Base-by-base conservation (phyloP, 768 basidiomycete genomes). In the Leccinum uliginosum region DNA sequence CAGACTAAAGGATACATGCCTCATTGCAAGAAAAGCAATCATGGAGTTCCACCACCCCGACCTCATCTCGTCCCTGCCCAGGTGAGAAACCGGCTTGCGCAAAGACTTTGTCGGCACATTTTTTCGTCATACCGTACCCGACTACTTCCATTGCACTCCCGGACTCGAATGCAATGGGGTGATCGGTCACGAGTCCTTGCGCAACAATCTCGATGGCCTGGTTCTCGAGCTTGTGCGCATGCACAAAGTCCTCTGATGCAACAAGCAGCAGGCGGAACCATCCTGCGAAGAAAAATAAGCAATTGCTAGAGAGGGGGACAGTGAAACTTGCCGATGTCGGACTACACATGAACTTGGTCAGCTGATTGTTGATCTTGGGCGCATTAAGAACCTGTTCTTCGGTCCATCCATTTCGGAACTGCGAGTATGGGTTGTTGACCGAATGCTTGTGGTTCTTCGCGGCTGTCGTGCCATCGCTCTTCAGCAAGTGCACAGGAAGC, bases 21-120 rank as follows among this genome's bases (percentile, higher is more conserved):
- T 93, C 89, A 64, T 91, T 89, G 10, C 87, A 78, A 55, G 89
- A 80, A 68, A 92, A 93, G 67, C 92, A 93, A 63, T 93, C 91
- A 58, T 93, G 91, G 8, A 93, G 76, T 67, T 94, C 92, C 7
- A 93, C 73, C 0, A 93, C 89, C n/a, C 88, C 88, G 14, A 93
- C 85, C 56, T 87, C 79, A 56, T 89, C 83, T 45, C 90, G 74
- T 6, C 75, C 87, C 62, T 83, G 67, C 0, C 84, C 85, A 8
- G 79, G 75, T 8, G 74, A 73, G 63, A 91, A 85, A 3, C 88
- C 88, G 14, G 91, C 90, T 43, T 86, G 77, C 43, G 73, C 71
- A 67, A 91, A 93, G 1, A 84, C 87, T 51, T 83, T 75, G 63
- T 89, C 82, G 4, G 90, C 84, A 48, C 81, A 82, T 19, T 71